phyloP scores from a whole-genome alignment of 371 early-diverging fungal species.

The Apophysomyces elegans region DNA sequence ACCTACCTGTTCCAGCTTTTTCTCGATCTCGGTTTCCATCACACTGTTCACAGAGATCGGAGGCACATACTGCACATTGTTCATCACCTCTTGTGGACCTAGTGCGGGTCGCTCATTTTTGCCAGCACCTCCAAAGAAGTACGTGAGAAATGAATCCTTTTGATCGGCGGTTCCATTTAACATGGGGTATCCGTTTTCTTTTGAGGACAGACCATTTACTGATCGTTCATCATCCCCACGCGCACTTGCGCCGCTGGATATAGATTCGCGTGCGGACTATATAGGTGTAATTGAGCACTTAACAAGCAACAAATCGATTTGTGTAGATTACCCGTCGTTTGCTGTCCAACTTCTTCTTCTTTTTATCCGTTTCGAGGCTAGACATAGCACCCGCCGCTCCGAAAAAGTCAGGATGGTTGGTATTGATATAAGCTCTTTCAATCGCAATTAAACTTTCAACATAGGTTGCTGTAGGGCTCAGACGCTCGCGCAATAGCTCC shows the following conservation, averaged over 20 bases:
- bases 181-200: constrained; percentile 11
- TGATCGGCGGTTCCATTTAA: constrained; percentile 9
- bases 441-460: constrained; percentile 85
- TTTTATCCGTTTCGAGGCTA: constrained; percentile 46
- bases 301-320: neutral
- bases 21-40: constrained; percentile 51
- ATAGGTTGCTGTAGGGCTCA: constrained; percentile 71
- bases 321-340: constrained; percentile 10
- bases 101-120: constrained; percentile 46
- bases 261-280: constrained; percentile 9
- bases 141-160: constrained; percentile 71
- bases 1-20: constrained; percentile 35
- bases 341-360: constrained; percentile 8
- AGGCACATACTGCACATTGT: constrained; percentile 35
- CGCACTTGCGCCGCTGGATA: neutral
- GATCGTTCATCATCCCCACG: constrained; percentile 7
- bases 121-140: constrained; percentile 75
- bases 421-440: constrained; percentile 91
- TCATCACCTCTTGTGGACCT: constrained; percentile 37
- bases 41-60: constrained; percentile 32
- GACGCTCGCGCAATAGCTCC: constrained; percentile 79
- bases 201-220: neutral
- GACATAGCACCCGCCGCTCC: constrained; percentile 76
- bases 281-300: neutral
- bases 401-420: constrained; percentile 92